Evolutionary conservation across 2,329 filamentous ascomycete species (phyloP).

Genomic region (Hypoxylon sp.): DNA sequence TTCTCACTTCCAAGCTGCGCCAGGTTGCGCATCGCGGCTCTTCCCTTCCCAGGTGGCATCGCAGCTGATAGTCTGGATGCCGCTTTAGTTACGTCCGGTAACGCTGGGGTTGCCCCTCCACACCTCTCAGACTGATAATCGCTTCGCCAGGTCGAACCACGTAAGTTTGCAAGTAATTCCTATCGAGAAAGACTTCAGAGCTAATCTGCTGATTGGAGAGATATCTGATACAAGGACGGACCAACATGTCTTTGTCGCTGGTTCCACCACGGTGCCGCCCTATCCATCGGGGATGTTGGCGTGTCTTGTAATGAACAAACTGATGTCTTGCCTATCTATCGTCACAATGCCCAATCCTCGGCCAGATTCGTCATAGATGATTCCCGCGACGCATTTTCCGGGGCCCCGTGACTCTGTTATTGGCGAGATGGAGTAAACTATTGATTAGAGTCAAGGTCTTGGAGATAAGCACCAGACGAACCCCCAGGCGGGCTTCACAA

Average conservation of each 20-base stretch:
- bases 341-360: slow-evolving; percentile 41
- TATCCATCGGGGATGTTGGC: slow-evolving; percentile 38
- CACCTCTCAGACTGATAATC: slow-evolving; percentile 47
- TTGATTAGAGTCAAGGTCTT: slow-evolving; percentile 26
- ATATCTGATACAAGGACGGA: slow-evolving; percentile 31
- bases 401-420: slow-evolving; percentile 35
- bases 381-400: slow-evolving; percentile 32
- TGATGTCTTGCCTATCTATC: slow-evolving; percentile 43
- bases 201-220: slow-evolving; percentile 40
- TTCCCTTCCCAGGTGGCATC: slow-evolving; percentile 43
- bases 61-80: slow-evolving; percentile 48
- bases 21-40: slow-evolving; percentile 43
- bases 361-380: slow-evolving; percentile 41
- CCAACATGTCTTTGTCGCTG: slow-evolving; percentile 38
- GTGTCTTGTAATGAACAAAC: slow-evolving; percentile 36
- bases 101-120: slow-evolving; percentile 51
- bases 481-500: slow-evolving; percentile 28
- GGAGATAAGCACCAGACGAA: slow-evolving; percentile 43
- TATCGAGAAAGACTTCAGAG: slow-evolving; percentile 41
- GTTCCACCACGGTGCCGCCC: slow-evolving; percentile 46
- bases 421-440: slow-evolving; percentile 34
- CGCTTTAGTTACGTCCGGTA: slow-evolving; percentile 51
- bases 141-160: slow-evolving; percentile 41
- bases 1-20: slow-evolving; percentile 30
- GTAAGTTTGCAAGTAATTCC: slow-evolving; percentile 32